Evolutionary conservation across 352 stramenopile species (phyloP).

Genomic region (Pythium periplocum): DNA sequence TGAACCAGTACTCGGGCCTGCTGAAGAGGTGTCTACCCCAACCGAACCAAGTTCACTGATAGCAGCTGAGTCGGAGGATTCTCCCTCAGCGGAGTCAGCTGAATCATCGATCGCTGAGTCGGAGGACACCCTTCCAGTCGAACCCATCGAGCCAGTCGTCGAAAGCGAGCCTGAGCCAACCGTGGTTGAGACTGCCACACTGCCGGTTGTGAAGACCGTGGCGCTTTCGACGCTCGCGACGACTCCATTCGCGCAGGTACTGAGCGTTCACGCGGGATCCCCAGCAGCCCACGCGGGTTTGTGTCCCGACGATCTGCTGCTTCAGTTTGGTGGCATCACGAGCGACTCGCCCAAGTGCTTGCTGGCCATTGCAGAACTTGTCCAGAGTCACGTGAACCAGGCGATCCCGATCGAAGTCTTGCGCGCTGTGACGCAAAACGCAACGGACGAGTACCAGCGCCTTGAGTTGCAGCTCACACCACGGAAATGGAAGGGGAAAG

Average conservation of each 20-base stretch:
- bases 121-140: not conserved
- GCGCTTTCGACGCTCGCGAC: not conserved
- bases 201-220: not conserved
- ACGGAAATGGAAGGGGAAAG: slow-evolving; percentile 60
- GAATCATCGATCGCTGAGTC: too few species aligned
- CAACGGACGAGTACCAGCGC: not conserved
- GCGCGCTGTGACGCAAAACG: slow-evolving; percentile 2
- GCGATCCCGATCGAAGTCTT: slow-evolving; percentile 31
- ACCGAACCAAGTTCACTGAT: not conserved
- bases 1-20: not conserved
- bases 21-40: not conserved
- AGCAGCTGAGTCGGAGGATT: not conserved
- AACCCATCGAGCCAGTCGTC: not conserved
- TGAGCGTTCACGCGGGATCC: slow-evolving; percentile 33
- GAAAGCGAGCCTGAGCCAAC: not conserved
- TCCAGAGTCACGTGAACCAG: slow-evolving; percentile 39
- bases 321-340: slow-evolving; percentile 45
- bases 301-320: slow-evolving; percentile 31
- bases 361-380: slow-evolving; percentile 37
- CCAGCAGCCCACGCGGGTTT: slow-evolving; percentile 45
- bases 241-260: slow-evolving; percentile 41
- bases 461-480: slow-evolving; percentile 19
- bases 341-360: slow-evolving; percentile 45
- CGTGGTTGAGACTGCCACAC: not conserved
- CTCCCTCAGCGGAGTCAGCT: too few species aligned